phyloP scores from a whole-genome alignment of 192 early-diverging fungal species.

The Umbelopsis sp. region DNA sequence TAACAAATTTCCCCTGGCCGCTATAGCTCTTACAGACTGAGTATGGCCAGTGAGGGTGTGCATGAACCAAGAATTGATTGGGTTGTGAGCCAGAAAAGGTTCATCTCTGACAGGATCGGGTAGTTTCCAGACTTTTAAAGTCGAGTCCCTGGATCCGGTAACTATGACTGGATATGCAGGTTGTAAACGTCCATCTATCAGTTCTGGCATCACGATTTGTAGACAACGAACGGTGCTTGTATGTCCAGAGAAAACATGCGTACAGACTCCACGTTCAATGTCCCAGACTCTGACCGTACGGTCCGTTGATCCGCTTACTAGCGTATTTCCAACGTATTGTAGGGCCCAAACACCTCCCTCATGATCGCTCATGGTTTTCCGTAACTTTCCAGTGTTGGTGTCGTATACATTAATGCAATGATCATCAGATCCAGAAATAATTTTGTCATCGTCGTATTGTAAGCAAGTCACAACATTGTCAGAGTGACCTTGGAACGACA shows the following conservation, averaged over 20 bases:
- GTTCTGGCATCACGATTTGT: slow-evolving; percentile 79
- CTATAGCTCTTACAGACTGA: slow-evolving; percentile 91
- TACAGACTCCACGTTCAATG: slow-evolving; percentile 85
- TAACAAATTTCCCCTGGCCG: slow-evolving; percentile 82
- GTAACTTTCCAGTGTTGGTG: slow-evolving; percentile 74
- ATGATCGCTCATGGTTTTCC: slow-evolving; percentile 78
- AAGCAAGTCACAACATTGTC: slow-evolving; percentile 92
- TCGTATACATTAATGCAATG: slow-evolving; percentile 94
- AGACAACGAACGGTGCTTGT: slow-evolving; percentile 94
- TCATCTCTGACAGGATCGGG: slow-evolving; percentile 73
- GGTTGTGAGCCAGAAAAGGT: slow-evolving; percentile 30
- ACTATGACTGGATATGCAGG: slow-evolving; percentile 84
- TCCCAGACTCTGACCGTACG: slow-evolving; percentile 97
- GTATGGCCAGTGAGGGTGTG: slow-evolving; percentile 87
- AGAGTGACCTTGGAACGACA: slow-evolving; percentile 82
- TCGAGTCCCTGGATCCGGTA: slow-evolving; percentile 94
- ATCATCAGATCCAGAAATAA: slow-evolving; percentile 93
- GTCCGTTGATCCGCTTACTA: slow-evolving; percentile 96
- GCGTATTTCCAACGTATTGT: slow-evolving; percentile 83
- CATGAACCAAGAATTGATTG: slow-evolving; percentile 78
- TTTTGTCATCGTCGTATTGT: slow-evolving; percentile 95
- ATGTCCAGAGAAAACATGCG: slow-evolving; percentile 94
- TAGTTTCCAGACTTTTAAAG: slow-evolving; percentile 89
- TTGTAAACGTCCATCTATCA: slow-evolving; percentile 59
- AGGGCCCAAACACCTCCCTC: slow-evolving; percentile 99